Base-by-base conservation (phyloP, 2,329 filamentous ascomycete genomes). In the Clonostachys byssicola region DNA sequence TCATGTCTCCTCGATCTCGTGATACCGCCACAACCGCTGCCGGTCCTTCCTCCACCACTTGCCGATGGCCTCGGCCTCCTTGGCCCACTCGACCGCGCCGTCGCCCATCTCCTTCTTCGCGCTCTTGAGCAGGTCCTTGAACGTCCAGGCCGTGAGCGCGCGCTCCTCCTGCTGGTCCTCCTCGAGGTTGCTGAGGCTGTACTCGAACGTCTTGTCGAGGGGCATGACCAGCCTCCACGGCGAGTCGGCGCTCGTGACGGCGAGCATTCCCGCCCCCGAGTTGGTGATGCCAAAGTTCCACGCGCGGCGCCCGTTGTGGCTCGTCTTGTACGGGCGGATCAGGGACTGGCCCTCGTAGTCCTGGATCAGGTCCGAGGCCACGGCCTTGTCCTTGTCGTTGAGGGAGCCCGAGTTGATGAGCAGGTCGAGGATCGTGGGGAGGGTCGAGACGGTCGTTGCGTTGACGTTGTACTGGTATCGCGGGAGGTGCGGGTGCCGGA, bases 241-340 rank as follows among this genome's bases (percentile, higher is more conserved):
- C 30, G 49, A 44, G 18, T 49, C 49, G 30, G 44, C 55, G 33
- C 41, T 52, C 20, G 55, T 56, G 17, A 56, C 48, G 12, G 48
- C 50, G 14, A 57, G 44, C 45, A 55, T 54, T 12, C 51, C 48
- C 20, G 49, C 53, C 18, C 55, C 55, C n/a, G 52, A 47, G 47
- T 57, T 57, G 51, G 88, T 57, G 78, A 82, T 18, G 76, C 80
- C 47, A 77, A 80, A 49, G 63, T 83, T 42, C 80, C 80, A 7
- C 64, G 54, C 52, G 14, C 50, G 65, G 5, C 65, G 61, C 7
- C 62, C 61, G 42, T 63, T 60, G 16, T 65, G 56, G 13, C 57
- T 49, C 14, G 60, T 43, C 35, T 64, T 58, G 47, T 64, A 68
- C 2, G 68, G 66, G 9, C 71, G 65, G 44, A 74, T 64, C n/a